Evolutionary conservation across 2,329 filamentous ascomycete genomes (phyloP).

Genomic region (Xylaria sp.): DNA sequence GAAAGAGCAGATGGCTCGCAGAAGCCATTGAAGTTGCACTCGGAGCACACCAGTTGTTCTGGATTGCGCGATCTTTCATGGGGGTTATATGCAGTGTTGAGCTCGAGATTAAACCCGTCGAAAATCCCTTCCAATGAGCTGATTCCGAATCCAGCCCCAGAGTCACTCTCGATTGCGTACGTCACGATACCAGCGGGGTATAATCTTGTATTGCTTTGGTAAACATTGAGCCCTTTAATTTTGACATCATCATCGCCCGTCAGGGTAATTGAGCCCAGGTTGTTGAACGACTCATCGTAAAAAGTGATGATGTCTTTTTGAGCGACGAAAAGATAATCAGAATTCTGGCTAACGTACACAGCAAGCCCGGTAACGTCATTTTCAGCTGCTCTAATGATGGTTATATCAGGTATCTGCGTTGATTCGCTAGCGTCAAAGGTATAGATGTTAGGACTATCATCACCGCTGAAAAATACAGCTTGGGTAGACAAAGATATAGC

Average conservation of each 20-base stretch:
- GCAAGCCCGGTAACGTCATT: conserved; percentile 56
- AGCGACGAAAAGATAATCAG: conserved; percentile 56
- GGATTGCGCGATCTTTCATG: conserved; percentile 41
- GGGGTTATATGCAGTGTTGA: conserved; percentile 54
- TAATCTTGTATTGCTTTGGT: conserved; percentile 50
- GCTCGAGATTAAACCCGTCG: conserved; percentile 47
- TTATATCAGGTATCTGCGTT: conserved; percentile 51
- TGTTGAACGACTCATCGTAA: conserved; percentile 51
- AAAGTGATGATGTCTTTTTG: conserved; percentile 52
- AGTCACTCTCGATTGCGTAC: conserved; percentile 55
- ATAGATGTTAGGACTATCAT: conserved; percentile 53
- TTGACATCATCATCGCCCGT: conserved; percentile 55
- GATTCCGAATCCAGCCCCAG: conserved; percentile 53
- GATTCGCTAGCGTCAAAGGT: conserved; percentile 54
- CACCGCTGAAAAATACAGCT: conserved; percentile 54
- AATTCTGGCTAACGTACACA: conserved; percentile 51
- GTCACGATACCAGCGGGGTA: conserved; percentile 54
- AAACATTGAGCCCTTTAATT: conserved; percentile 54
- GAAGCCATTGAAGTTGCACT: conserved; percentile 54
- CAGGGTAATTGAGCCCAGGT: conserved; percentile 52
- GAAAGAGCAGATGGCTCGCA: conserved; percentile 40
- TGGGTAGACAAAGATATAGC: conserved; percentile 52
- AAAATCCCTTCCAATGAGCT: conserved; percentile 53
- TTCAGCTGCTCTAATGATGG: conserved; percentile 50
- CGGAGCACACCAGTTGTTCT: conserved; percentile 47